phyloP scores from a whole-genome alignment of 1,284 basidiomycete genomes.

The Peniophora sp. region DNA sequence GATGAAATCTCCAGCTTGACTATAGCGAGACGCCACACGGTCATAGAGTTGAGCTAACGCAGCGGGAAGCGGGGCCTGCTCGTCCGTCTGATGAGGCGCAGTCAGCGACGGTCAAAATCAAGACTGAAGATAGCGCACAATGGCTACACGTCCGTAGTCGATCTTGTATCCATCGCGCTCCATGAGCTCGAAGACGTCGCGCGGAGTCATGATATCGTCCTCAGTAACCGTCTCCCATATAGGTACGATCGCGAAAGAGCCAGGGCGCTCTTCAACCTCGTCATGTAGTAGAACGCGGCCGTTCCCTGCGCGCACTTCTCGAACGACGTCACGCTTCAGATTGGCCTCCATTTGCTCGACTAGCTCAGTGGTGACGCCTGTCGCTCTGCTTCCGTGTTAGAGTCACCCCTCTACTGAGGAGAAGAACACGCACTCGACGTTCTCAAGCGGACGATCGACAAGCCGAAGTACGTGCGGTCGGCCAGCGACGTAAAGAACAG shows the following conservation, averaged over 20 bases:
- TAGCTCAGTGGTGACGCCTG: constrained; percentile 86
- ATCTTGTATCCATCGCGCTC: constrained; percentile 77
- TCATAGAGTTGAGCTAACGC: constrained; percentile 75
- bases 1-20: constrained; percentile 67
- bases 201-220: constrained; percentile 88
- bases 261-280: constrained; percentile 90
- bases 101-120: constrained; percentile 4
- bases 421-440: constrained; percentile 73
- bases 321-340: constrained; percentile 86
- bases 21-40: constrained; percentile 60
- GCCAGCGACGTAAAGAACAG: constrained; percentile 87
- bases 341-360: constrained; percentile 92
- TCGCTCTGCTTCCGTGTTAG: constrained; percentile 50
- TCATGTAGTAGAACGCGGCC: constrained; percentile 92
- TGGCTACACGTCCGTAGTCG: constrained; percentile 82
- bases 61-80: constrained; percentile 88
- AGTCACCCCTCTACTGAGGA: background rate
- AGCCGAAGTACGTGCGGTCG: constrained; percentile 92
- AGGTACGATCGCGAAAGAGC: constrained; percentile 82
- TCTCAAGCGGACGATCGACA: constrained; percentile 82
- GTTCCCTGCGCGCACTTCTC: constrained; percentile 66
- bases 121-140: constrained; percentile 42
- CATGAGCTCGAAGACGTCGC: constrained; percentile 76
- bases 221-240: constrained; percentile 84
- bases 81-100: constrained; percentile 75